A percentile compares a stretch with the other conserved stretches of the same genome.
These are phyloP conservation scores for Aspergillus sp. DNA, from an alignment of 2,329 filamentous ascomycete species.

Conservation along the genomic window DNA sequence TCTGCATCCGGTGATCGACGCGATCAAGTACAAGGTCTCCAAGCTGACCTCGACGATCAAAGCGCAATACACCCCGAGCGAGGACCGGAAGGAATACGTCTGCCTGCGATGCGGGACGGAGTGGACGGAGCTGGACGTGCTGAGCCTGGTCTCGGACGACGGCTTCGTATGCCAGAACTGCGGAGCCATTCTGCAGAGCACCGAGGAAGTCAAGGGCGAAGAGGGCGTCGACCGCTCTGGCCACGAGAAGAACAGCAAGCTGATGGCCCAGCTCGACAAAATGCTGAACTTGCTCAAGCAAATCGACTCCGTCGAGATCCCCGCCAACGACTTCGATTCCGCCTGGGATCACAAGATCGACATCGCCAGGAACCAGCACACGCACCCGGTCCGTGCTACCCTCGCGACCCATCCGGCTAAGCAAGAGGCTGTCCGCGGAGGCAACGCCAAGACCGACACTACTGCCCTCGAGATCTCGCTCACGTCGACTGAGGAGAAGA, in stretches of 20 bases:
- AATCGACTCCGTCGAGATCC: constrained; percentile 40
- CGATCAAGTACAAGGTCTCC: constrained; percentile 89
- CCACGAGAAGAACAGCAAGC: constrained; percentile 41
- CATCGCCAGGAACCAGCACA: constrained; percentile 35
- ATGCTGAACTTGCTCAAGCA: constrained; percentile 40
- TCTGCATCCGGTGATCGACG: constrained; percentile 86
- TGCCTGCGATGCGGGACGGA: constrained; percentile 74
- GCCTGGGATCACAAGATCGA: constrained; percentile 42
- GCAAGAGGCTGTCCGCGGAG: constrained; percentile 32
- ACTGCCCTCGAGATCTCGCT: constrained; percentile 41
- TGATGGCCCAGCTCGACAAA: constrained; percentile 40
- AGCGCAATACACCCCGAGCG: constrained; percentile 65
- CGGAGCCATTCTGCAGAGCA: constrained; percentile 38
- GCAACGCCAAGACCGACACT: constrained; percentile 35
- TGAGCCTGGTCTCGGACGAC: constrained; percentile 58
- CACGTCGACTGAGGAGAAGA: constrained; percentile 40
- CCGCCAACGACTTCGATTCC: constrained; percentile 40
- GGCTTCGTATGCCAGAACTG: constrained; percentile 84
- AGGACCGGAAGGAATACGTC: constrained; percentile 85
- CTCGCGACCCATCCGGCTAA: constrained; percentile 32
- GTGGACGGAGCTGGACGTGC: constrained; percentile 81
- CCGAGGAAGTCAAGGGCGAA: constrained; percentile 36
- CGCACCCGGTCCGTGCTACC: constrained; percentile 31
- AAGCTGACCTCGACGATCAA: constrained; percentile 83
- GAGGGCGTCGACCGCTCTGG: constrained; percentile 37